These are phyloP conservation scores for Neodidymelliopsis sp. DNA, from an alignment of 2,329 filamentous ascomycete genomes.

Conservation along the genomic window DNA sequence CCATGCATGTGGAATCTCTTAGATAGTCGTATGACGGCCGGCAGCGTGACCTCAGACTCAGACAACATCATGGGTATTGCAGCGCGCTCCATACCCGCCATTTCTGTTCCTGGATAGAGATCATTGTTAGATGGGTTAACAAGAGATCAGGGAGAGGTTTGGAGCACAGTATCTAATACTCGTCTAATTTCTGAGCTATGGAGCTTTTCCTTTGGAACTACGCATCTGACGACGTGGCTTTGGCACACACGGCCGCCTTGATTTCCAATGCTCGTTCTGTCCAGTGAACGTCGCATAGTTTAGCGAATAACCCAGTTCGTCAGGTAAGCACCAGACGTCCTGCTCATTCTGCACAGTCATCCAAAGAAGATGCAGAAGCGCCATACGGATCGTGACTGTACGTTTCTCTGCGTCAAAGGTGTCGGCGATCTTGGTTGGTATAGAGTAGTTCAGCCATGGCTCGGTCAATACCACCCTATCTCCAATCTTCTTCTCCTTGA, in stretches of 20 bases:
- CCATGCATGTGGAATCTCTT: too few relatives aligned
- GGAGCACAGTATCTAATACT: too few relatives aligned
- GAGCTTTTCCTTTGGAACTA: too few relatives aligned
- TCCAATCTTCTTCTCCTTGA: background rate
- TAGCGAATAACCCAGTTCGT: conserved; percentile 14
- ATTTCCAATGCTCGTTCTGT: conserved; percentile 11
- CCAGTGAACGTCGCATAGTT: conserved; percentile 16
- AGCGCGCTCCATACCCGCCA: too few relatives aligned
- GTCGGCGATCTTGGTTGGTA: conserved; percentile 22
- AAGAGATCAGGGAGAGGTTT: too few relatives aligned
- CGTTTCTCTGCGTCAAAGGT: conserved; percentile 6
- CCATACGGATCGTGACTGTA: conserved; percentile 17
- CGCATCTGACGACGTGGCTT: too few relatives aligned
- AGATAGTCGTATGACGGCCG: too few relatives aligned
- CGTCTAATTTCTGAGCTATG: too few relatives aligned
- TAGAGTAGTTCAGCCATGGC: conserved; percentile 22
- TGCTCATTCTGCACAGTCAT: background rate
- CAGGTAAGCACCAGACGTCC: conserved; percentile 9
- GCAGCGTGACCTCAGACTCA: too few relatives aligned
- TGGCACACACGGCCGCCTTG: background rate
- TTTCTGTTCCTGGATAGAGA: too few relatives aligned
- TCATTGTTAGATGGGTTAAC: too few relatives aligned
- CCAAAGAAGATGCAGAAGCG: conserved; percentile 22
- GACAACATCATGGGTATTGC: too few relatives aligned
- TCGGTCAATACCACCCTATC: conserved; percentile 8